A percentile compares a stretch with the other conserved stretches of the same genome.
phyloP scores from a whole-genome alignment of 1,139 yeast genomes.

The Candida pseudoviswanathii region DNA sequence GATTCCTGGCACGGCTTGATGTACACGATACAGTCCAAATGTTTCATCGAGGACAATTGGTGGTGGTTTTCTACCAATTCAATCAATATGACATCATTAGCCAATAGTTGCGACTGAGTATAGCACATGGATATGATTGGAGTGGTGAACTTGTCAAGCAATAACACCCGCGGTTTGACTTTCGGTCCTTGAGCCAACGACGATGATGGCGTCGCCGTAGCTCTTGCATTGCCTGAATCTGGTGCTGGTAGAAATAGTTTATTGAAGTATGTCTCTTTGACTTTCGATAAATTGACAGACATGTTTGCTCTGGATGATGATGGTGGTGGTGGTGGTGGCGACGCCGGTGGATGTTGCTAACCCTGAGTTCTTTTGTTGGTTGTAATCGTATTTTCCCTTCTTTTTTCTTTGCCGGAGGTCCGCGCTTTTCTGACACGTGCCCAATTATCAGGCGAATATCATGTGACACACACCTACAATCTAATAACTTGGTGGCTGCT shows the following conservation, averaged over 20 bases:
- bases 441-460: too few species aligned
- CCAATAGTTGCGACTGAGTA: constrained; percentile 81
- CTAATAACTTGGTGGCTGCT: too few species aligned
- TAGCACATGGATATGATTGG: constrained; percentile 82
- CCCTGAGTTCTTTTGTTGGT: not conserved
- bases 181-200: not conserved
- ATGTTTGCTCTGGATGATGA: constrained; percentile 8
- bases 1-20: constrained; percentile 73
- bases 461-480: too few species aligned
- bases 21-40: constrained; percentile 79
- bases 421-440: too few species aligned
- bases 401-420: too few species aligned
- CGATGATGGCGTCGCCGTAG: constrained; percentile 4
- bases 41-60: constrained; percentile 73
- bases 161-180: constrained; percentile 64
- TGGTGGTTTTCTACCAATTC: constrained; percentile 66
- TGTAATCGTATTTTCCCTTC: too few species aligned
- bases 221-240: not conserved
- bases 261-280: constrained; percentile 40
- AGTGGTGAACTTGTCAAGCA: constrained; percentile 80
- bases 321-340: too few species aligned
- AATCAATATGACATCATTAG: constrained; percentile 78
- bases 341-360: too few species aligned
- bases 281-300: constrained; percentile 38
- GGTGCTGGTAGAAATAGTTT: constrained; percentile 29